Evolutionary conservation across 805 yeast genomes (phyloP), one percentile per base, ranked within the genome.

Genomic region (Kuraishia piskuri): DNA sequence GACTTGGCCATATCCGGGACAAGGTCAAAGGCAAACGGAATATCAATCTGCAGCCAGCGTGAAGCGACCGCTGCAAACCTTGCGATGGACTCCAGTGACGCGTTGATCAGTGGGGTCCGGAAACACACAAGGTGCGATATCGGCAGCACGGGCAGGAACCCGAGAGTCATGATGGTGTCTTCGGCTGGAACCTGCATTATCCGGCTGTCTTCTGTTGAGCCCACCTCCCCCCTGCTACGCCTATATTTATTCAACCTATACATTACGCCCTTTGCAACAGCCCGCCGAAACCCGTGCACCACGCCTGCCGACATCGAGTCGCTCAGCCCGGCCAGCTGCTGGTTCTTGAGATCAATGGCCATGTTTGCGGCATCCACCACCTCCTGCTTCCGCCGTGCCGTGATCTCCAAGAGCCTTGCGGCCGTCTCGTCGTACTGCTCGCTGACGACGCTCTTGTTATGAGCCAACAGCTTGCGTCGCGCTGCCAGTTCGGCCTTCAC

Each of bases 111-210:
- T 8, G 56, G 53, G 2, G 61, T 49, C 0, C 64, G 53, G 50
- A 62, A 66, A 9, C 55, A 26, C 1, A 63, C 21, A 48, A 56
- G 59, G 8, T 55, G 52, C 1, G 57, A 50, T 1, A 66, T 36
- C 2, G 67, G 61, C 10, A 68, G 22, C 1, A 68, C 56, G 1
- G 72, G 72, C 1, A 55, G 50, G 44, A 60, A 64, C n/a, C 59
- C 53, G 2, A 69, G 51, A 3, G 54, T 45, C 22, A n/a, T 45
- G 22, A 7, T 20, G 14, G 22, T 19, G 21, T 9, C 6, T 9
- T 45, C 14, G 3, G 9, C 56, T 7, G 49, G 53, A n/a, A 53
- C 54, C 12, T 55, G 59, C 17, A 44, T 14, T 21, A 48, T 23
- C 24, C 31, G 22, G 10, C 7, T 37, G 52, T 53, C 6, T 19